Base-by-base conservation (phyloP, 371 early-diverging fungal genomes). In the Smittium mucronatum region DNA sequence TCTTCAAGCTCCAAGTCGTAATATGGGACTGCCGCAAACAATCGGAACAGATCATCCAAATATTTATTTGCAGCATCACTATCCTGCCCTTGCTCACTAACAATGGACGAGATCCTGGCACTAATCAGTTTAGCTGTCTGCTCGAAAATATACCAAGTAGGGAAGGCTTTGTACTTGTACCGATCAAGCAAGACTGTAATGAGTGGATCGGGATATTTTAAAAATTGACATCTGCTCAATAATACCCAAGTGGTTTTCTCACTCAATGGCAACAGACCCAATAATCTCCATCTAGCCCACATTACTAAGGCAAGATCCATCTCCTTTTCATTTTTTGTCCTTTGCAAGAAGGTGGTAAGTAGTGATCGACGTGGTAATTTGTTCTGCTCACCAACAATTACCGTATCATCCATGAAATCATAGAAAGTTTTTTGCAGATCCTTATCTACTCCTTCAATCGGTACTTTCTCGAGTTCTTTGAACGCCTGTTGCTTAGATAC, bases 21-120 rank as follows among this genome's bases (percentile, higher is more conserved):
- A 66, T 69, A 73, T 25, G 75, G 78, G 34, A 73, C 70, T 16
- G 77, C 71, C 2, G 75, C 78, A 77, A 78, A 78, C 57, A 78
- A 57, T 1, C 78, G 63, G 60, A 78, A 78, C 29, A 72, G 71
- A 57, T 78, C 78, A 34, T 78, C 78, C 16, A 78, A 64, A 61
- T 69, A 35, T 57, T 57, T 26, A 2, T 69, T 68, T 0, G 64
- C 57, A 17, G n/a, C 5, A n/a, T 65, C 65, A 15, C 30, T 30
- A 8, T 65, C 65, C 34, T 65, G 65, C 5, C 65, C 65, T 34
- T 65, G 34, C 2, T n/a, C 32, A n/a, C 21, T 35, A 30, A 65
- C 32, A 65, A 65, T 17, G 34, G 25, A 25, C 2, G 21, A n/a
- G 30, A 65, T 65, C 33, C 21, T n/a, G 15, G 2, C 34, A 25